These are phyloP conservation scores for Aegilops speltoides DNA, from an alignment of 176 grass and related monocot genomes.

Conservation along the genomic window DNA sequence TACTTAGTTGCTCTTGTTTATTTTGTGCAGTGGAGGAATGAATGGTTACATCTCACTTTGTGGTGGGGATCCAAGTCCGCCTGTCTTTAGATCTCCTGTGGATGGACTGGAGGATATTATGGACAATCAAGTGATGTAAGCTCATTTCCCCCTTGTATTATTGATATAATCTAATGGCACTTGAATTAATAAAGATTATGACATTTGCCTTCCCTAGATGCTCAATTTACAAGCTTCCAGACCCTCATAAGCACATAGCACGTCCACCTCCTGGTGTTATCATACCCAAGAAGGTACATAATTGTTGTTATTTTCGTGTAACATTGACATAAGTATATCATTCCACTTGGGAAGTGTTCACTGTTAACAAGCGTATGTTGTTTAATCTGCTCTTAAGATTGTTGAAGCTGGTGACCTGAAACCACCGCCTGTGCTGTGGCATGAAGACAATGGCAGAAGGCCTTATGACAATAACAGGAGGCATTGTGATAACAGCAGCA, in stretches of 20 bases:
- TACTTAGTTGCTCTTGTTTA: slow-evolving; percentile 14
- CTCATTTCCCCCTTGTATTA: slow-evolving; percentile 4
- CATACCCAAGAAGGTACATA: slow-evolving; percentile 85
- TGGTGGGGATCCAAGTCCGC: slow-evolving; percentile 82
- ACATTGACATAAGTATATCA: neutral
- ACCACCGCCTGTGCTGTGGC: slow-evolving; percentile 91
- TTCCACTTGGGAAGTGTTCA: neutral
- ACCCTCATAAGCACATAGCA: slow-evolving; percentile 84
- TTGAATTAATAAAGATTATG: slow-evolving; percentile 30
- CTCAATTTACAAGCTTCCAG: slow-evolving; percentile 93
- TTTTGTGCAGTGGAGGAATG: slow-evolving; percentile 87
- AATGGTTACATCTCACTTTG: slow-evolving; percentile 94
- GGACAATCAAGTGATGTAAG: slow-evolving; percentile 99
- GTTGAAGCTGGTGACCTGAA: slow-evolving; percentile 86
- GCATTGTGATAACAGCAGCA: slow-evolving; percentile 55
- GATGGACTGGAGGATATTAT: slow-evolving; percentile 80
- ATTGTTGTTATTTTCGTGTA: slow-evolving; percentile 9
- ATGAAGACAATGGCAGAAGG: slow-evolving; percentile 86
- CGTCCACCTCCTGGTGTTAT: slow-evolving; percentile 76
- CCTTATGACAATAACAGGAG: slow-evolving; percentile 61
- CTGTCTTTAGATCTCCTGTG: slow-evolving; percentile 86
- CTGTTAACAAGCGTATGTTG: neutral
- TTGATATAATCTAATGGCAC: slow-evolving; percentile 14
- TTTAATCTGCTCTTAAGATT: slow-evolving; percentile 48
- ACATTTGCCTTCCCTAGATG: slow-evolving; percentile 52